Conservation (phyloP, 148 eudicot species). For the Oxyria digyna region DNA sequence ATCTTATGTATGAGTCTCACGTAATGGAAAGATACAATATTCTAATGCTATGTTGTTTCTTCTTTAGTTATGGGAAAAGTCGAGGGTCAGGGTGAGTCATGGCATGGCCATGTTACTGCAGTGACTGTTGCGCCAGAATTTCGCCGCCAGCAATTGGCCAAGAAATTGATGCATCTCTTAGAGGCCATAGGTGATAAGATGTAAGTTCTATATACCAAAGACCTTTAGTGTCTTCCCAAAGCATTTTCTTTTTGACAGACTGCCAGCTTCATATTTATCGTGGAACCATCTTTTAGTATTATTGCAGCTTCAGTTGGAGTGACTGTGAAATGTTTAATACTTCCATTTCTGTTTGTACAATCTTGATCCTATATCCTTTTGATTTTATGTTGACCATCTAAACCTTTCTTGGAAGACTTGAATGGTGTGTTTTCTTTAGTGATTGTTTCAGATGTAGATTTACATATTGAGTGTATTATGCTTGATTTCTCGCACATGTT, state of each 20-base stretch:
- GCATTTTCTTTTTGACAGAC: neutral
- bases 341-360: neutral
- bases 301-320: neutral
- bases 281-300: neutral
- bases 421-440: neutral
- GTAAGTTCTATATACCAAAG: constrained; percentile 29
- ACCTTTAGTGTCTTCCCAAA: neutral
- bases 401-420: neutral
- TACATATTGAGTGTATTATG: neutral
- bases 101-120: constrained; percentile 99
- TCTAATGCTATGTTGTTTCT: neutral
- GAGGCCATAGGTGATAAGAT: constrained; percentile 89
- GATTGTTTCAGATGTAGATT: neutral
- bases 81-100: constrained; percentile 99
- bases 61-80: constrained; percentile 95
- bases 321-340: neutral
- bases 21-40: neutral
- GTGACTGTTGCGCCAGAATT: constrained; percentile 94
- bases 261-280: neutral
- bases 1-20: neutral
- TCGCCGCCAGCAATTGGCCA: constrained; percentile 86
- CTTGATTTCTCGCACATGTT: neutral
- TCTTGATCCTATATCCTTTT: neutral
- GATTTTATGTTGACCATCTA: neutral
- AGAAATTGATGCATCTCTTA: constrained; percentile 79